Evolutionary conservation across 2,329 filamentous ascomycete genomes (phyloP).

Genomic region (Colletotrichum acutatum): DNA sequence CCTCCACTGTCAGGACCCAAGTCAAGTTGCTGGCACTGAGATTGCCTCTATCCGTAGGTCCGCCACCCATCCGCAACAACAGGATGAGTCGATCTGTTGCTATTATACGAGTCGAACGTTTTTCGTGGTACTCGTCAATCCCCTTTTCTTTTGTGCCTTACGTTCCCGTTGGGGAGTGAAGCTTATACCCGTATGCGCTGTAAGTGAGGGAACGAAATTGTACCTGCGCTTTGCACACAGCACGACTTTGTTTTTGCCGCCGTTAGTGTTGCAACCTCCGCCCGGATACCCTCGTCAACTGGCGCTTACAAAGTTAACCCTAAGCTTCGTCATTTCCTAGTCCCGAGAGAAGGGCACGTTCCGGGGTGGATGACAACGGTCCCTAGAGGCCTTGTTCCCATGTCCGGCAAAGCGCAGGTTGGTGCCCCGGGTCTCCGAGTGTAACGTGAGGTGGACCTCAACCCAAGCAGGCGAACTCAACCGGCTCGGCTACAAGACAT

Average conservation of each 20-base stretch:
- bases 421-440: conserved; percentile 30
- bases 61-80: neutral
- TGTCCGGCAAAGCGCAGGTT: conserved; percentile 21
- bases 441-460: conserved; percentile 30
- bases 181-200: neutral
- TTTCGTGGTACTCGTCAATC: neutral
- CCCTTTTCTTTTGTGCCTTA: neutral
- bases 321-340: conserved; percentile 34
- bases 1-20: neutral
- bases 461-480: conserved; percentile 21
- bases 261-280: conserved; percentile 29
- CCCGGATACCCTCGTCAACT: conserved; percentile 27
- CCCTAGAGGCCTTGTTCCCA: conserved; percentile 12
- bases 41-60: neutral
- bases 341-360: conserved; percentile 24
- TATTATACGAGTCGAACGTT: too few relatives aligned
- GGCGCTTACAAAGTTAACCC: conserved; percentile 32
- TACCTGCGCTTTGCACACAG: conserved; percentile 14
- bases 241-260: conserved; percentile 20
- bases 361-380: conserved; percentile 20
- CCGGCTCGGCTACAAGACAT: conserved; percentile 3
- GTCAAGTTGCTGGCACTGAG: neutral
- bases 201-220: neutral
- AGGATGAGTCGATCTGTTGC: neutral
- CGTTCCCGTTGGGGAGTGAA: neutral